These are phyloP conservation scores for Phaseolus lunatus DNA, from an alignment of 306 rosid genomes.

Conservation along the genomic window DNA sequence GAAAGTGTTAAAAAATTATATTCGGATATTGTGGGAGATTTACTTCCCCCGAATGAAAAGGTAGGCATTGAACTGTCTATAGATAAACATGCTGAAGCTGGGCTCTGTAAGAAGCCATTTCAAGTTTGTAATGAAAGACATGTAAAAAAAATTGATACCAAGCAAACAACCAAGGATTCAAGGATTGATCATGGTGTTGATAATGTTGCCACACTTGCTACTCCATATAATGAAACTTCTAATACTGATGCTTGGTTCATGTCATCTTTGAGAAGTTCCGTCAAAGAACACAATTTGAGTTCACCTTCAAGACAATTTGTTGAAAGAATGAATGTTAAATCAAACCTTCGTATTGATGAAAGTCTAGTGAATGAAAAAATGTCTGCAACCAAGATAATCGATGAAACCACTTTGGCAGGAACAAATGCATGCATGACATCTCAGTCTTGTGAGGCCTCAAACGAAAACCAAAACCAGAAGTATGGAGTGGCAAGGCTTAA, in stretches of 20 bases:
- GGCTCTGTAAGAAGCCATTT: slow-evolving; percentile 49
- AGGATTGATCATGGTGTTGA: slow-evolving; percentile 40
- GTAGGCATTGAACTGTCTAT: slow-evolving; percentile 46
- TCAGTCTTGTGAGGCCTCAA: slow-evolving; percentile 38
- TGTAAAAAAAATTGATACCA: slow-evolving; percentile 42
- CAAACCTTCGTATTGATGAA: slow-evolving; percentile 40
- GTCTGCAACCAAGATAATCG: slow-evolving; percentile 35
- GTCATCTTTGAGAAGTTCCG: slow-evolving; percentile 51
- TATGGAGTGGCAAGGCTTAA: slow-evolving; percentile 40
- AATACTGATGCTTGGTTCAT: slow-evolving; percentile 37
- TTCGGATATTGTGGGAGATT: slow-evolving; percentile 76
- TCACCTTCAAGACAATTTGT: slow-evolving; percentile 46
- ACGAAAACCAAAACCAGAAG: slow-evolving; percentile 47
- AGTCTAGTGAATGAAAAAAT: slow-evolving; percentile 30
- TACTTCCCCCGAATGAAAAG: slow-evolving; percentile 60
- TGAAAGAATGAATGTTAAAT: slow-evolving; percentile 34
- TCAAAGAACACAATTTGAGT: slow-evolving; percentile 40
- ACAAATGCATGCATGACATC: background rate
- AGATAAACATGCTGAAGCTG: slow-evolving; percentile 51
- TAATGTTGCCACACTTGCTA: slow-evolving; percentile 38
- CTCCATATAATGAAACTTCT: slow-evolving; percentile 36
- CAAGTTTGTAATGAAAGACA: slow-evolving; percentile 48
- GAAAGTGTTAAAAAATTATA: slow-evolving; percentile 77
- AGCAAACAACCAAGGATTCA: slow-evolving; percentile 40
- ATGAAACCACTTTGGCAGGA: background rate